These are phyloP conservation scores for Simmondsia chinensis DNA, from an alignment of 148 eudicot genomes.

Conservation along the genomic window DNA sequence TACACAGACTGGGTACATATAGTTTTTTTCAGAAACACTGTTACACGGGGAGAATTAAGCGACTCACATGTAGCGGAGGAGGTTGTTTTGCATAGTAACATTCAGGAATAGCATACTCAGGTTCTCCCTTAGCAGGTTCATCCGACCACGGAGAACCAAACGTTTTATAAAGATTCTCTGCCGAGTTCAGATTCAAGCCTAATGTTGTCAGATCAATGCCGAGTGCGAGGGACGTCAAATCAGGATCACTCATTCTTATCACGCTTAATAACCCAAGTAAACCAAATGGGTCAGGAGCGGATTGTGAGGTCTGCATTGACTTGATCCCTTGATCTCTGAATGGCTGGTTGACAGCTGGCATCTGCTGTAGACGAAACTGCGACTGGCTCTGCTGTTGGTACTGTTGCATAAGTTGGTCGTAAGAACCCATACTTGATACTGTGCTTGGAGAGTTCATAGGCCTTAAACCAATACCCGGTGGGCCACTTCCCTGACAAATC, in stretches of 20 bases:
- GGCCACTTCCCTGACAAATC: constrained; percentile 17
- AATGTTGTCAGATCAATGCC: constrained; percentile 88
- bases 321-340: constrained; percentile 72
- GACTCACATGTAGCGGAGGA: constrained; percentile 63
- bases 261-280: constrained; percentile 79
- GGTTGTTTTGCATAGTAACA: constrained; percentile 74
- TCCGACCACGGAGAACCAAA: constrained; percentile 95
- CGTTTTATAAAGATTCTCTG: constrained; percentile 76
- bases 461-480: constrained; percentile 21
- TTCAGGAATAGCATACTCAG: constrained; percentile 71
- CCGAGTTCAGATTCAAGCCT: constrained; percentile 70
- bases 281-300: constrained; percentile 68
- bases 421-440: constrained; percentile 20
- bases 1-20: too few relatives aligned
- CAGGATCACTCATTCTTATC: constrained; percentile 81
- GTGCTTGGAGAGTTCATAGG: constrained; percentile 19
- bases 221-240: constrained; percentile 75
- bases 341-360: constrained; percentile 59
- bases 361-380: constrained; percentile 72
- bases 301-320: constrained; percentile 61
- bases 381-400: constrained; percentile 71
- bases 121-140: constrained; percentile 89
- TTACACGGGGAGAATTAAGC: too few relatives aligned
- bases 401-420: constrained; percentile 63
- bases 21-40: too few relatives aligned